These are phyloP conservation scores for Ceratocystiopsis sp. DNA, from an alignment of 2,329 filamentous ascomycete genomes.

Conservation along the genomic window DNA sequence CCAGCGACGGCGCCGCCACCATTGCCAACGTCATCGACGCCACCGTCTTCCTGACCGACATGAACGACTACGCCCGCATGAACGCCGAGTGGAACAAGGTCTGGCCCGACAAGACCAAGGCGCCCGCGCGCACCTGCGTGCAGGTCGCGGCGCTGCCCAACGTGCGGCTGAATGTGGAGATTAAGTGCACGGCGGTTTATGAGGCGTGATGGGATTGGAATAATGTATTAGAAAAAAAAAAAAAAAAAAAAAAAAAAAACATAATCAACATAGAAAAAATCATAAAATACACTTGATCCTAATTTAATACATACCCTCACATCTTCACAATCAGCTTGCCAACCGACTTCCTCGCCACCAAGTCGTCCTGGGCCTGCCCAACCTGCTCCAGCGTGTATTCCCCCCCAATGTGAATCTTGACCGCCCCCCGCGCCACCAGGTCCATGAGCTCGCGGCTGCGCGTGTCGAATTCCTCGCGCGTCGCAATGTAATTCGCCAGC, in stretches of 20 bases:
- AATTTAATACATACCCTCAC: no score
- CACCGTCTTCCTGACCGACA: constrained; percentile 22
- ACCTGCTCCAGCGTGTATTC: constrained; percentile 8
- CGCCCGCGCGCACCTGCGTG: constrained; percentile 18
- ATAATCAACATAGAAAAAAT: no score
- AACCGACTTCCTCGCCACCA: constrained; percentile 7
- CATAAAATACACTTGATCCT: no score
- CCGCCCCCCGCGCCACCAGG: constrained; percentile 7
- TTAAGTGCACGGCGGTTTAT: constrained; percentile 10
- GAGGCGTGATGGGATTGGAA: background rate
- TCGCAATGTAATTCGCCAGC: constrained; percentile 52
- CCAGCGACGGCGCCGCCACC: constrained; percentile 16
- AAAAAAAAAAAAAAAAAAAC: no score
- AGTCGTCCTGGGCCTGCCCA: constrained; percentile 10
- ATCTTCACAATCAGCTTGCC: constrained; percentile 10
- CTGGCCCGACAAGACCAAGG: constrained; percentile 17
- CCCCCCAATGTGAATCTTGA: constrained; percentile 8
- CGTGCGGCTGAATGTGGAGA: constrained; percentile 15
- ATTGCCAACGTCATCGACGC: constrained; percentile 21
- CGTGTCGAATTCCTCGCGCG: constrained; percentile 51
- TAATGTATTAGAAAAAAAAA: no score
- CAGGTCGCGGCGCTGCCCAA: constrained; percentile 15
- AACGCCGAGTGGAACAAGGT: constrained; percentile 28
- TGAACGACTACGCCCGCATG: constrained; percentile 25
- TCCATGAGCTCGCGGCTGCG: constrained; percentile 9